Percentiles rank a stretch among this genome's conserved stretches.
Conservation (phyloP, 345 rosid genomes). For the Eucalyptus microcorys region DNA sequence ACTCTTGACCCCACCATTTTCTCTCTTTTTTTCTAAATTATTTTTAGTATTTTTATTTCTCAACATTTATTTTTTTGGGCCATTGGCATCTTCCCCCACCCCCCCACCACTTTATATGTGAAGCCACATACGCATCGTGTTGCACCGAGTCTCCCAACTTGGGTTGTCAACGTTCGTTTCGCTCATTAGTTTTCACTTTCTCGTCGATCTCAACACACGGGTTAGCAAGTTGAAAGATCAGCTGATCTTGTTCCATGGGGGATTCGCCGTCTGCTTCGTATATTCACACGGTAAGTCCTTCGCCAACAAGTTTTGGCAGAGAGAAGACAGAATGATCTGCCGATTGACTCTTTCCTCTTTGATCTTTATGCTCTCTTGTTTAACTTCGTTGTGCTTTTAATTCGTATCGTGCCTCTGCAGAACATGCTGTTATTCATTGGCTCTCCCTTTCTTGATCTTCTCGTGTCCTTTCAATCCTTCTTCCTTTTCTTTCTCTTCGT, state of each 20-base stretch:
- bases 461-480: not conserved
- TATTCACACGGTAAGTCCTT: constrained; percentile 62
- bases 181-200: not conserved
- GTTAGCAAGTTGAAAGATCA: not conserved
- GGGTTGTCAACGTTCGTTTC: not conserved
- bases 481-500: not conserved
- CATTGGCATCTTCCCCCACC: not conserved
- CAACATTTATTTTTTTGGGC: not conserved
- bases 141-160: not conserved
- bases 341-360: not conserved
- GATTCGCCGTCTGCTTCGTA: constrained; percentile 70
- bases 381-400: not conserved
- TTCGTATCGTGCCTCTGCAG: not conserved
- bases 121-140: not conserved
- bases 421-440: not conserved
- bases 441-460: not conserved
- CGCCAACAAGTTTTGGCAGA: not conserved
- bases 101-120: too few relatives aligned
- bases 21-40: not conserved
- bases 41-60: not conserved
- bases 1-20: constrained; percentile 21
- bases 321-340: not conserved
- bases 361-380: not conserved
- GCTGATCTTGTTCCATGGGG: constrained; percentile 18
- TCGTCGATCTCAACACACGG: not conserved